phyloP scores from a whole-genome alignment of 2,329 filamentous ascomycete species.

The Tolypocladium inflatum region DNA sequence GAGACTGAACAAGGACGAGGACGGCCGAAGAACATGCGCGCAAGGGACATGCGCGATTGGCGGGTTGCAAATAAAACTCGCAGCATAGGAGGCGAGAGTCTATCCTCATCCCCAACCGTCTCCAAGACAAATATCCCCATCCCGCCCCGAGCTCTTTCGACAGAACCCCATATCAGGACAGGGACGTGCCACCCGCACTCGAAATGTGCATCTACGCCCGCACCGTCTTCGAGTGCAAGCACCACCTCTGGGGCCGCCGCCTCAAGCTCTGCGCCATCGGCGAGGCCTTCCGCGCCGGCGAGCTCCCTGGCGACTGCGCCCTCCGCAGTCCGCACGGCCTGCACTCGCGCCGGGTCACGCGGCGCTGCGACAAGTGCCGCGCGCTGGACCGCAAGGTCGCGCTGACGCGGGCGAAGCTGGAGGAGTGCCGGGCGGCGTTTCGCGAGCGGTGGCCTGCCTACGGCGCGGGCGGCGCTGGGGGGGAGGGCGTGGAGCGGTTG shows the following conservation, averaged over 20 bases:
- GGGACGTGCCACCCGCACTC: neutral
- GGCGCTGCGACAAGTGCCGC: slow-evolving; percentile 14
- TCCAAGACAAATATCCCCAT: neutral
- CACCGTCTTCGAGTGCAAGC: slow-evolving; percentile 14
- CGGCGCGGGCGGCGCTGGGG: neutral
- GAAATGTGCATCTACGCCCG: slow-evolving; percentile 19
- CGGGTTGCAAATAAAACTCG: neutral
- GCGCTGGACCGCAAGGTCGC: slow-evolving; percentile 9
- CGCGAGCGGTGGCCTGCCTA: neutral
- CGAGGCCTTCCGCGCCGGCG: slow-evolving; percentile 6
- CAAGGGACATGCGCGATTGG: neutral
- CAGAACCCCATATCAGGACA: neutral
- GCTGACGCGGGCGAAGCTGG: slow-evolving; percentile 8
- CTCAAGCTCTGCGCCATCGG: slow-evolving; percentile 11
- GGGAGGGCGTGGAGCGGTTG: neutral
- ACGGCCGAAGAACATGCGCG: neutral
- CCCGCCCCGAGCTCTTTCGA: neutral
- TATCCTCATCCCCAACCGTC: neutral
- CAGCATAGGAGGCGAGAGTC: neutral
- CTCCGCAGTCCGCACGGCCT: slow-evolving; percentile 11
- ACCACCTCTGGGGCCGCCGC: slow-evolving; percentile 15
- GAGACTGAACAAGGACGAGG: neutral
- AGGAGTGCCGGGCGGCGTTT: slow-evolving; percentile 4
- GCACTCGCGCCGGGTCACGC: slow-evolving; percentile 9
- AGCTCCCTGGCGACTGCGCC: slow-evolving; percentile 8